A percentile compares a stretch with the other conserved stretches of the same genome.
phyloP scores from a whole-genome alignment of 305 asterid species.

The Plantago coronopus region DNA sequence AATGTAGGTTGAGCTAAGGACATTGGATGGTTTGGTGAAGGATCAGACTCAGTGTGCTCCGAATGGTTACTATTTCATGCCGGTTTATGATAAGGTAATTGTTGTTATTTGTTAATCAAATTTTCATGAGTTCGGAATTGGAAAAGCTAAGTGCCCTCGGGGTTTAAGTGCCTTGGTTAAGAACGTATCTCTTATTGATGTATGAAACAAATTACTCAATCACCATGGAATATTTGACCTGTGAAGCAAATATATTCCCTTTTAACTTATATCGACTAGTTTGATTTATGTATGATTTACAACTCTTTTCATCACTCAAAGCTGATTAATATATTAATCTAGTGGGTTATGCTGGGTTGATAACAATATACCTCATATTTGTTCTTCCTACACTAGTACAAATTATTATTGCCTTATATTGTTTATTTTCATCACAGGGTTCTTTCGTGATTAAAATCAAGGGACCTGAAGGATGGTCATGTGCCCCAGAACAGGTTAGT shows the following conservation, averaged over 20 bases:
- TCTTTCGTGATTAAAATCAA: slow-evolving; percentile 80
- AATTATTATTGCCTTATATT: slow-evolving; percentile 19
- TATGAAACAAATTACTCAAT: no score
- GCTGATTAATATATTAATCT: background rate
- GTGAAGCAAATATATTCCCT: no score
- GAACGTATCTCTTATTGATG: no score
- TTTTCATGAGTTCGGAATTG: background rate
- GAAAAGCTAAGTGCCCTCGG: no score
- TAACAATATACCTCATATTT: slow-evolving; percentile 1
- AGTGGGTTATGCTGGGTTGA: background rate
- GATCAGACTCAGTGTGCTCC: slow-evolving; percentile 97
- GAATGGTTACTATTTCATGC: slow-evolving; percentile 95
- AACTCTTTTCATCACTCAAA: slow-evolving; percentile 11
- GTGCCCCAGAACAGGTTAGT: slow-evolving; percentile 92
- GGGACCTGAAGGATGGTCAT: slow-evolving; percentile 96
- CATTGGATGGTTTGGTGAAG: slow-evolving; percentile 92
- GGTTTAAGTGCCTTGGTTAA: no score
- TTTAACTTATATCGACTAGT: no score
- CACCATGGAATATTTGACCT: no score
- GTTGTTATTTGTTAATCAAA: slow-evolving; percentile 24
- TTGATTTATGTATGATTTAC: slow-evolving; percentile 13
- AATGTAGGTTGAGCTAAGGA: slow-evolving; percentile 79
- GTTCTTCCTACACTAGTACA: background rate
- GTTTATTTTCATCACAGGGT: slow-evolving; percentile 53
- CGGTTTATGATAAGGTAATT: slow-evolving; percentile 90